Conservation (phyloP, 441 rosid species). For the Erysimum pusillum region DNA sequence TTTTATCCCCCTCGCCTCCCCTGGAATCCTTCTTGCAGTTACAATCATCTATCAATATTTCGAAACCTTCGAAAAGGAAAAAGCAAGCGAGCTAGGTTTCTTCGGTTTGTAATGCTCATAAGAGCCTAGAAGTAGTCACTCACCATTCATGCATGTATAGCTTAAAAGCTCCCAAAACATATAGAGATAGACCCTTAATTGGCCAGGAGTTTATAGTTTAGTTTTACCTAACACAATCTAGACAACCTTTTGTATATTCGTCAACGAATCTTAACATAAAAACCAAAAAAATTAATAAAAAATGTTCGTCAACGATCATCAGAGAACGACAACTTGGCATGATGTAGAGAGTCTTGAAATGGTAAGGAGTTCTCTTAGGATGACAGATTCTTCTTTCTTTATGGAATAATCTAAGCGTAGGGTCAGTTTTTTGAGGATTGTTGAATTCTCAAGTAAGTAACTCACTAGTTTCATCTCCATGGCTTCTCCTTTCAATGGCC, state of each 20-base stretch:
- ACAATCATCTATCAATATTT: too few species aligned
- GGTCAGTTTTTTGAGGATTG: conserved; percentile 20
- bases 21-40: too few species aligned
- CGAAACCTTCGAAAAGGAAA: too few species aligned
- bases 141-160: background rate
- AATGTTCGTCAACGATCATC: too few species aligned
- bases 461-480: conserved; percentile 16
- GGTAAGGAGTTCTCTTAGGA: background rate
- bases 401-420: background rate
- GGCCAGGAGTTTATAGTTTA: background rate
- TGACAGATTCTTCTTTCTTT: background rate
- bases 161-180: background rate
- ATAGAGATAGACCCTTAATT: background rate
- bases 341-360: background rate
- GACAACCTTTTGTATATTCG: too few species aligned
- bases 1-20: too few species aligned
- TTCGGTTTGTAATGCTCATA: background rate
- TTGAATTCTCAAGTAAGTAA: conserved; percentile 17
- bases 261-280: too few species aligned
- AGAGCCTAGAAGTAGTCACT: background rate
- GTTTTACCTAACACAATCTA: background rate
- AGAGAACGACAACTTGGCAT: background rate
- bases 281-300: too few species aligned
- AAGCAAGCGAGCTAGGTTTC: rapidly evolving
- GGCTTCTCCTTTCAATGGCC: conserved; percentile 3